phyloP scores from a whole-genome alignment of 2,329 filamentous ascomycete genomes.

The Sclerotinia trifoliorum region DNA sequence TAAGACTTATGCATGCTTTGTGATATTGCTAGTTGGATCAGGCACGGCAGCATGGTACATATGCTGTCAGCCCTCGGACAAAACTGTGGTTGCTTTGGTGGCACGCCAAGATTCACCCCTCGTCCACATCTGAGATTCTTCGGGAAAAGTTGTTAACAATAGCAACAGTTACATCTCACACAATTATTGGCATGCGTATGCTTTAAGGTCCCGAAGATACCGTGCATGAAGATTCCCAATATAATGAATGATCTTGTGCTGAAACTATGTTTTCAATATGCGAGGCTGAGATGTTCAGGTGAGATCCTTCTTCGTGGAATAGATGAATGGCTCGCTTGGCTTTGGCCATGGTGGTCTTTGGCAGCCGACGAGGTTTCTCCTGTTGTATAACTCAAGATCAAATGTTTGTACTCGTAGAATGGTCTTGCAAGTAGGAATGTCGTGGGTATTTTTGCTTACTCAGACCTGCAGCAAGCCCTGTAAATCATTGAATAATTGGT shows the following conservation, averaged over 20 bases:
- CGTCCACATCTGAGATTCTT: constrained; percentile 1
- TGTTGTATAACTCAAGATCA: not conserved
- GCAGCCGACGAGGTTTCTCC: not conserved
- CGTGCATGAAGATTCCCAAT: not conserved
- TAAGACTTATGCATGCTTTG: constrained; percentile 1
- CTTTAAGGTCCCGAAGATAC: constrained; percentile 1
- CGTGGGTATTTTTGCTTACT: constrained; percentile 5
- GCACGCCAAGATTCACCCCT: constrained; percentile 6
- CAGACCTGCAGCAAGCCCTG: not conserved
- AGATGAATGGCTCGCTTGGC: not conserved
- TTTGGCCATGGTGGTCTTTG: not conserved
- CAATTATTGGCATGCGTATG: constrained; percentile 14
- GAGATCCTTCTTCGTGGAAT: constrained; percentile 11
- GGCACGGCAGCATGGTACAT: constrained; percentile 14
- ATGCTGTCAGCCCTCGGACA: constrained; percentile 22
- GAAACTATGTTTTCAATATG: not conserved
- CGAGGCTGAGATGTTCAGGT: constrained; percentile 16
- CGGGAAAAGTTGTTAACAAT: constrained; percentile 22
- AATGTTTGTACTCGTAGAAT: not conserved
- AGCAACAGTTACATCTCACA: constrained; percentile 7
- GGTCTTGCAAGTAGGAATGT: not conserved
- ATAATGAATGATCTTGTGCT: constrained; percentile 4
- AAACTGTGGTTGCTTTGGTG: constrained; percentile 15
- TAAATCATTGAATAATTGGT: not conserved
- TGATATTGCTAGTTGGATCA: constrained; percentile 10